These are phyloP conservation scores for Colletotrichum neosansevieriae DNA, from an alignment of 2,329 filamentous ascomycete genomes.

Conservation along the genomic window DNA sequence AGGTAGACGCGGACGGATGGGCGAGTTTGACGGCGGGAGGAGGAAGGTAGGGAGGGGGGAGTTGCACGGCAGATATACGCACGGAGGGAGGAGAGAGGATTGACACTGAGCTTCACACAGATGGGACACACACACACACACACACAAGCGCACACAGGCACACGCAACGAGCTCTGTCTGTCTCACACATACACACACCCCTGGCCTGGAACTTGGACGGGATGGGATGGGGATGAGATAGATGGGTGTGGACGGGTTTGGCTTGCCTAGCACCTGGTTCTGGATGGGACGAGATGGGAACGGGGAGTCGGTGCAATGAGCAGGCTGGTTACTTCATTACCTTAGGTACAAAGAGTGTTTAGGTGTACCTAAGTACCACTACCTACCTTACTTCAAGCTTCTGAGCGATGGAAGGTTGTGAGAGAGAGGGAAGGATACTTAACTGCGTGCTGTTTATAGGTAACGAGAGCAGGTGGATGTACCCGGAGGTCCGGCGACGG, in stretches of 20 bases:
- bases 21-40: background rate
- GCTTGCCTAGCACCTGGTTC: conserved; percentile 16
- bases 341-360: background rate
- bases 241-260: conserved; percentile 22
- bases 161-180: conserved; percentile 10
- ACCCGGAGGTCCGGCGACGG: conserved; percentile 36
- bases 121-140: background rate
- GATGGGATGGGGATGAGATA: conserved; percentile 23
- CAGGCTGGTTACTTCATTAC: background rate
- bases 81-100: conserved; percentile 26
- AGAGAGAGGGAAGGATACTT: conserved; percentile 8
- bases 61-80: conserved; percentile 38
- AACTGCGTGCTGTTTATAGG: conserved; percentile 1
- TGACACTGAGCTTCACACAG: background rate
- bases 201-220: conserved; percentile 27
- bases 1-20: conserved; percentile 7
- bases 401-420: background rate
- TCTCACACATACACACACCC: conserved; percentile 20
- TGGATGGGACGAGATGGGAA: conserved; percentile 36
- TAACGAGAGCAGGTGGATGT: conserved; percentile 22
- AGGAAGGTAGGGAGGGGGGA: conserved; percentile 16
- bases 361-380: conserved; percentile 9
- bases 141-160: conserved; percentile 7
- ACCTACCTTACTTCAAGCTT: too few relatives aligned
- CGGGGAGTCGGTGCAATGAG: conserved; percentile 19